Evolutionary conservation across 169 alveolate genomes (phyloP).

Genomic region (Hepatocystis sp.): DNA sequence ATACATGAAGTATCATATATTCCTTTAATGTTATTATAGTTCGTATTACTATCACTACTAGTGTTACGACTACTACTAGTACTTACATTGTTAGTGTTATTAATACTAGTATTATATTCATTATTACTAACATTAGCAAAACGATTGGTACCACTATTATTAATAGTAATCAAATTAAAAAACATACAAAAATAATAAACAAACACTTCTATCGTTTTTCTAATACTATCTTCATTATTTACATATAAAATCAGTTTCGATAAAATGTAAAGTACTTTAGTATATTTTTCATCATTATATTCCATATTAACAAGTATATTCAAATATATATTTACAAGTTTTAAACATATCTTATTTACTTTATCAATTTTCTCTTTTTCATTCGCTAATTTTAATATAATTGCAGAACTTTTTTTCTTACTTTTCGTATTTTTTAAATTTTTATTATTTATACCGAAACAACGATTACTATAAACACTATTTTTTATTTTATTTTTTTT

Average conservation of each 20-base stretch:
- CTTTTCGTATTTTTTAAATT: no score
- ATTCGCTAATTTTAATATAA: background rate
- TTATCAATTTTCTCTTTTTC: conserved; percentile 11
- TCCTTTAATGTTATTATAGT: background rate
- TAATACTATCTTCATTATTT: conserved; percentile 52
- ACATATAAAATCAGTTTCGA: conserved; percentile 35
- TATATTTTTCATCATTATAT: conserved; percentile 38
- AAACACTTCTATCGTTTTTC: conserved; percentile 29
- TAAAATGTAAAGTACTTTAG: conserved; percentile 37
- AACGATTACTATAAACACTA: no score
- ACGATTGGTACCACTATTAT: no score
- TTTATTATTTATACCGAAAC: no score
- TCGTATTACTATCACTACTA: background rate
- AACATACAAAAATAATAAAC: conserved; percentile 38
- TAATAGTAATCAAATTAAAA: conserved; percentile 35
- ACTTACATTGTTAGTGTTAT: background rate
- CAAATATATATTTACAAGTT: conserved; percentile 37
- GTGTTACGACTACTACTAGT: background rate
- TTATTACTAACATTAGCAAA: background rate
- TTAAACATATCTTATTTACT: conserved; percentile 8
- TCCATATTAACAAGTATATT: conserved; percentile 26
- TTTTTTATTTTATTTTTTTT: no score
- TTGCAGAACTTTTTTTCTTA: background rate
- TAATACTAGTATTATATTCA: background rate
- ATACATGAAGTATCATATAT: conserved; percentile 26